Conservation (phyloP, 2,329 filamentous ascomycete genomes). For the Talaromyces funiculosus region DNA sequence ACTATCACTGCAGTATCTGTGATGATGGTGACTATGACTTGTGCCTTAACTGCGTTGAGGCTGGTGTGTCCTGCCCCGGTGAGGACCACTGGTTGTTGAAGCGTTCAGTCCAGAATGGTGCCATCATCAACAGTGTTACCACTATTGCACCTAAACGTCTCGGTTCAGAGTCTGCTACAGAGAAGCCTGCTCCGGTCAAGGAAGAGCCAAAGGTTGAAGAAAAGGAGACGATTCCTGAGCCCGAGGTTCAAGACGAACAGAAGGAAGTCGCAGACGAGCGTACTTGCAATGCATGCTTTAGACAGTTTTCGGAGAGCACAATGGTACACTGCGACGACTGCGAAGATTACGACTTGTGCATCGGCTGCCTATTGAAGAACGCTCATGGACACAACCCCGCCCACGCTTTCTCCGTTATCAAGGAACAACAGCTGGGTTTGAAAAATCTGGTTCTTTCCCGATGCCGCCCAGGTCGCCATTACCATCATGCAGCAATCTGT, state of each 20-base stretch:
- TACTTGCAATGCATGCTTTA: constrained; percentile 62
- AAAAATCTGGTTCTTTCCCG: constrained; percentile 58
- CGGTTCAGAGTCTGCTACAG: background rate
- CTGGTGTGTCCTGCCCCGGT: constrained; percentile 70
- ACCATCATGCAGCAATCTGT: constrained; percentile 81
- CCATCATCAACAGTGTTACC: constrained; percentile 77
- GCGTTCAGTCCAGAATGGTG: constrained; percentile 71
- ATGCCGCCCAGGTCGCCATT: constrained; percentile 72
- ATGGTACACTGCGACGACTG: constrained; percentile 83
- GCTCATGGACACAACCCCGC: constrained; percentile 87
- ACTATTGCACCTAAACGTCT: constrained; percentile 65
- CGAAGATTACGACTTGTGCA: constrained; percentile 88
- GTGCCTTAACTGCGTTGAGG: constrained; percentile 71
- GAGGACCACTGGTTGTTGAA: constrained; percentile 91
- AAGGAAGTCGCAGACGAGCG: constrained; percentile 26
- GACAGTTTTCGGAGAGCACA: constrained; percentile 66
- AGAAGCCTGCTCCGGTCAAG: background rate
- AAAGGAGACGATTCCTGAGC: constrained; percentile 14
- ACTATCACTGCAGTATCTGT: constrained; percentile 93
- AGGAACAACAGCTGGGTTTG: constrained; percentile 51
- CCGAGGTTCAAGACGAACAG: constrained; percentile 15
- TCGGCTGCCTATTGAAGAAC: constrained; percentile 67
- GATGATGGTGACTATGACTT: constrained; percentile 93
- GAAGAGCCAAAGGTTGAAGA: constrained; percentile 12
- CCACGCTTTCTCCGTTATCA: constrained; percentile 64